Conservation (phyloP, 2,329 filamentous ascomycete genomes). For the Monosporascus sp. region DNA sequence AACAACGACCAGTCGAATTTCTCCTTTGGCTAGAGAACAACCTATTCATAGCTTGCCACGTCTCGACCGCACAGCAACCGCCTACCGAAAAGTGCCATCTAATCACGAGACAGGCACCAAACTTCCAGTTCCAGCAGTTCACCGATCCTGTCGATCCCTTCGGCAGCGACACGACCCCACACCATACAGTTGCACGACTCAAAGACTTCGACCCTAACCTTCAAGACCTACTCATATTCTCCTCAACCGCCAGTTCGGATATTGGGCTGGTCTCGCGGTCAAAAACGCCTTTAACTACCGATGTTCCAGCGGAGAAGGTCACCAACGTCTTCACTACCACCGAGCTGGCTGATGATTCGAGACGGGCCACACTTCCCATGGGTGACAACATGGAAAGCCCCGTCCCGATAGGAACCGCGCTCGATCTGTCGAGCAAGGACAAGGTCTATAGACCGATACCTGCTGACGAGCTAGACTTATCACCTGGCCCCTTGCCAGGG, state of each 20-base stretch:
- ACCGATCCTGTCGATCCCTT: conserved; percentile 70
- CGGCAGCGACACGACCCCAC: conserved; percentile 59
- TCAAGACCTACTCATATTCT: conserved; percentile 74
- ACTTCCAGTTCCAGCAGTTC: conserved; percentile 69
- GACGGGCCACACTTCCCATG: conserved; percentile 71
- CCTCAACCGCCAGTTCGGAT: conserved; percentile 74
- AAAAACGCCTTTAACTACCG: conserved; percentile 58
- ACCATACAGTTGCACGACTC: conserved; percentile 73
- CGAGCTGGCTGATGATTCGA: conserved; percentile 66
- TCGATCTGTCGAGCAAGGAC: conserved; percentile 81
- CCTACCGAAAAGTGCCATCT: conserved; percentile 72
- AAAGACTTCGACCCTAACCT: conserved; percentile 76
- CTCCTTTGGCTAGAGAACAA: conserved; percentile 87
- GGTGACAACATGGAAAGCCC: conserved; percentile 64
- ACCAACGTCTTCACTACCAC: conserved; percentile 69
- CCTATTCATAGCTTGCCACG: conserved; percentile 76
- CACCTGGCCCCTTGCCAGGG: conserved; percentile 73
- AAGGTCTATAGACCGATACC: conserved; percentile 74
- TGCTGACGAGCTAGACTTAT: conserved; percentile 72
- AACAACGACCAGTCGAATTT: conserved; percentile 57
- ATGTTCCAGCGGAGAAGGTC: conserved; percentile 53
- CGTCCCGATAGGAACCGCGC: conserved; percentile 68
- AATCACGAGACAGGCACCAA: conserved; percentile 61
- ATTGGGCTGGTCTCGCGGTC: conserved; percentile 74
- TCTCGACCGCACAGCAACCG: conserved; percentile 52